Base-by-base conservation (phyloP, 2,329 filamentous ascomycete genomes). In the Sclerotinia sclerotiorum region DNA sequence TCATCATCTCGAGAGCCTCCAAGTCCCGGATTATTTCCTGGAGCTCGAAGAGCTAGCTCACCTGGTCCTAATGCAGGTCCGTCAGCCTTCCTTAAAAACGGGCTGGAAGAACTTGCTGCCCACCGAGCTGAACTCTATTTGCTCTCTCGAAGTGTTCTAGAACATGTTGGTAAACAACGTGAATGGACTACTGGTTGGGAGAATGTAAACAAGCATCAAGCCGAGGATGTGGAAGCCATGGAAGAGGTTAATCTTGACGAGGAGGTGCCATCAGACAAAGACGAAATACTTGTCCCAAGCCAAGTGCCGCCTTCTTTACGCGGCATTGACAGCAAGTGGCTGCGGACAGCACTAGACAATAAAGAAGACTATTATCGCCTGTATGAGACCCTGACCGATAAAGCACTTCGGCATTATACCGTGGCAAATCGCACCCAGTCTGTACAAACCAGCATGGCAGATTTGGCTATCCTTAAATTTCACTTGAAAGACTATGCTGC, bases 381-480 rank as follows among this genome's bases (percentile, higher is more conserved):
- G 0, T 91, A 90, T 74, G 88, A 94, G 76, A 88, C 87, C 13
- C 82, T 97, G n/a, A 97, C 92, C 10, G 90, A 95, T 73, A 89
- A 91, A 70, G 89, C 94, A 3, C 86, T 96, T 68, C 90, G 91
- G 1, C 91, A 97, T 76, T 96, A 92, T 77, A 88, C 88, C 19
- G 87, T 93, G 5, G 93, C 94, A 5, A 90, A 89, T 67, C 90
- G 94, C 71, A 84, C 84, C 0, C 90, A 96, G 73, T 91, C 92
- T 10, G 89, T 91, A 0, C 89, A 96, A 73, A 85, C 88, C 27
- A 88, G 89, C 70, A 87, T 94, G 78, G 90, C 92, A 13, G 95
- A 99, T 78, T 84, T 98, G 57, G 95, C 93, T 1, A 85, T 95
- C 6, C 82, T 97, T 63, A 94, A 94, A 75, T 95, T 90, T 73